These are phyloP conservation scores for Suillus decipiens DNA, from an alignment of 768 basidiomycete species.

Conservation along the genomic window DNA sequence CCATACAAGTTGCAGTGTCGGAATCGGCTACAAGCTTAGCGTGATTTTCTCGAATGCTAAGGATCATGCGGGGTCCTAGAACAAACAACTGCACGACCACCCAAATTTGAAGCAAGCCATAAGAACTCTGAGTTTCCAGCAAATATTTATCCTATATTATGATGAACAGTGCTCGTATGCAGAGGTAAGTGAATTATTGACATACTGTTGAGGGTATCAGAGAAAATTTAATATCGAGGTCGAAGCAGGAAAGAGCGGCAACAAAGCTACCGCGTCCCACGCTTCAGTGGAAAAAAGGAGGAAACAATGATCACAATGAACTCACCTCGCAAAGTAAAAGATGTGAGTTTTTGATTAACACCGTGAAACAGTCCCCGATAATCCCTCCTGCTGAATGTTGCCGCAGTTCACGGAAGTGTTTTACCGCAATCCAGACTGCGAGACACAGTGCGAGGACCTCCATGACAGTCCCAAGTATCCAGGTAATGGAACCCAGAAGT, in stretches of 20 bases:
- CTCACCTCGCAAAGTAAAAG: not conserved
- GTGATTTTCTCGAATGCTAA: not conserved
- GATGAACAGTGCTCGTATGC: not conserved
- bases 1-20: not conserved
- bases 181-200: no score
- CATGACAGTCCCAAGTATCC: not conserved
- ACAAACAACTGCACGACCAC: not conserved
- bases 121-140: not conserved
- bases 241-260: not conserved
- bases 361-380: not conserved
- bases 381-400: not conserved
- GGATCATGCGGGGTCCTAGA: not conserved
- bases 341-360: not conserved
- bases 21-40: not conserved
- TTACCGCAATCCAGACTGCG: not conserved
- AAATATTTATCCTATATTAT: not conserved
- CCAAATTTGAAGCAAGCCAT: not conserved
- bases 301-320: not conserved
- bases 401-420: not conserved
- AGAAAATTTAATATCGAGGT: fast-evolving
- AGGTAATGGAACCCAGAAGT: not conserved
- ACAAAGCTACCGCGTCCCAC: not conserved
- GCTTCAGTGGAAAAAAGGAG: not conserved
- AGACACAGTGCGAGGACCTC: not conserved
- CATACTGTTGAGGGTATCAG: not conserved